Base-by-base conservation (phyloP, 306 rosid species). In the Begonia loranthoides region DNA sequence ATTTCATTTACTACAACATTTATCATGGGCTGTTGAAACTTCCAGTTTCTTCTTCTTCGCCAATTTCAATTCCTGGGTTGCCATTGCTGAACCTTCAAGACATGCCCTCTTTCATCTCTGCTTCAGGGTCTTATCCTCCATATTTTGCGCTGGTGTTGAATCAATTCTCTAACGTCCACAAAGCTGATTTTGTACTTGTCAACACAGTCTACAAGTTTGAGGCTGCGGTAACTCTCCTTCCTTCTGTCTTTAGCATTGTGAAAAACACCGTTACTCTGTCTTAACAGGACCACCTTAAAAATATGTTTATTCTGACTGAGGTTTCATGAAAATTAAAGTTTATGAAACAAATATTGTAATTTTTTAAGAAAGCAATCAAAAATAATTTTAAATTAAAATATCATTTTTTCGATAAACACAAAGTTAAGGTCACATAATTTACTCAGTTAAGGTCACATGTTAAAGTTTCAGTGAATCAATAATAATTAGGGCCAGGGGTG, bases 201-300 rank as follows among this genome's bases (percentile, higher is more conserved):
- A 84, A 78, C 50, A 66, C 90, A 28, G 69, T 80, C 70, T 62
- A 78, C 59, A 62, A 69, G 72, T 73, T 78, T 4, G 94, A 84
- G 65, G 55, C 62, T 16, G 64, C 73, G 90, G 90, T 79, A 7
- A 7, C 51, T 28, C n/a, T 12, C 12, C 12, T 39, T 14, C 12
- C 16, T 47, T 47, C 17, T 69, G 28, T 22, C 28, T 22, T 22
- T 22, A 22, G 3, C 4, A 2, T 22, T 22, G 4, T 4, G 4
- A 22, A 22, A 2, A 22, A 22, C n/a, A n/a, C n/a, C n/a, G n/a
- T n/a, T n/a, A n/a, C n/a, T 22, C 28, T 22, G 28, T 2, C 2
- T 22, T 4, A 22, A n/a, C n/a, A 28, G 36, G 36, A 7, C 36
- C 36, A 28, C 36, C 36, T 7, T 5, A 5, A 5, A 28, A 28